Evolutionary conservation across 495 filamentous ascomycete genomes (phyloP).

Genomic region (Aspergillus haitiensis): DNA sequence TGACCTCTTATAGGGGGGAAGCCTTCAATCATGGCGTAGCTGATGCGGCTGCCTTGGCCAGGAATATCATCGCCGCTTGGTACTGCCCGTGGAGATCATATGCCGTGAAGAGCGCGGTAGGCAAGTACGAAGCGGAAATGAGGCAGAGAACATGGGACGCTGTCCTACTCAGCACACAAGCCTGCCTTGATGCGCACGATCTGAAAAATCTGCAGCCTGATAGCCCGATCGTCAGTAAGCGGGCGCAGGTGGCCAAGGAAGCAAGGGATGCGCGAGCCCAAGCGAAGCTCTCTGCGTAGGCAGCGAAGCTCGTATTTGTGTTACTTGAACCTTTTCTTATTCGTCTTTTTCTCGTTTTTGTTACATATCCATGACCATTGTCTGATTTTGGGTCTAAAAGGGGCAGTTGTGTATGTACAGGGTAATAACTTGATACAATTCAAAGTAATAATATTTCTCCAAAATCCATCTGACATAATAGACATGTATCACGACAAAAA

Average conservation of each 20-base stretch:
- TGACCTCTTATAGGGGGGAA: slow-evolving; percentile 6
- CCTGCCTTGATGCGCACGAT: background rate
- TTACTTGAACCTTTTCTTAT: background rate
- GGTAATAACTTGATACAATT: no score
- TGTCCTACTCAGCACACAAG: background rate
- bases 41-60: slow-evolving; percentile 7
- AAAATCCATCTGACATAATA: no score
- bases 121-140: background rate
- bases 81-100: background rate
- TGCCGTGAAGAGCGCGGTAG: background rate
- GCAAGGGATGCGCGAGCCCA: background rate
- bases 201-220: background rate
- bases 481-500: no score
- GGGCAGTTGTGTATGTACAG: no score
- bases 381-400: no score
- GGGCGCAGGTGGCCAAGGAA: background rate
- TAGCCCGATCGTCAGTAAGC: background rate
- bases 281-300: background rate
- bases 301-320: background rate
- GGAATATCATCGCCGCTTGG: background rate
- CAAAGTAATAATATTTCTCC: no score
- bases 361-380: no score
- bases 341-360: background rate
- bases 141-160: background rate
- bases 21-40: slow-evolving; percentile 6